Conservation (phyloP, 2,329 filamentous ascomycete species). For the Podosphaera xanthii region DNA sequence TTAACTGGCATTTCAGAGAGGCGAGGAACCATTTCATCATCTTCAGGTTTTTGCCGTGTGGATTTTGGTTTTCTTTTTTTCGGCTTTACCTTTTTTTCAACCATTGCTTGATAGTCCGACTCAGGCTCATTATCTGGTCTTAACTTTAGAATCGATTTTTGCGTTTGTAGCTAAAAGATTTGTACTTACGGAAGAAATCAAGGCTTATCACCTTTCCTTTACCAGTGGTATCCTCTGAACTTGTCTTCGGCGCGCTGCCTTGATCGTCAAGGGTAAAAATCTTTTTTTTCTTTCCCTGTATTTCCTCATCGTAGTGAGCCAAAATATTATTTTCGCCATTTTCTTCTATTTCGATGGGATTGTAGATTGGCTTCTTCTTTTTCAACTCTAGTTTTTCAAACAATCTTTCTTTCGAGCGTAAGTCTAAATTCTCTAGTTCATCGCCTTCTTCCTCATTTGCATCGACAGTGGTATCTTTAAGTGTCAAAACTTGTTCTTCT, state of each 20-base stretch:
- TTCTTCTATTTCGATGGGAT: conserved; percentile 51
- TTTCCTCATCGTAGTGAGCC: conserved; percentile 88
- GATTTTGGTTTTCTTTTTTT: conserved; percentile 77
- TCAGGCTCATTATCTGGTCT: conserved; percentile 34
- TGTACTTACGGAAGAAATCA: conserved; percentile 37
- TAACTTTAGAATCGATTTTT: conserved; percentile 12
- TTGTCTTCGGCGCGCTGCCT: conserved; percentile 28
- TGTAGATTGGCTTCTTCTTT: conserved; percentile 75
- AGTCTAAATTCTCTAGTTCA: conserved; percentile 57
- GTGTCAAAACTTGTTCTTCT: conserved; percentile 71
- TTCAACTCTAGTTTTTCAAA: conserved; percentile 62
- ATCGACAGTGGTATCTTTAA: conserved; percentile 81
- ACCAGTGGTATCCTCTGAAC: conserved; percentile 30
- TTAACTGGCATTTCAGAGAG: conserved; percentile 16
- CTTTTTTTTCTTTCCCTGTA: conserved; percentile 72
- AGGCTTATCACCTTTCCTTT: conserved; percentile 51
- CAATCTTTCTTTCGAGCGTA: conserved; percentile 50
- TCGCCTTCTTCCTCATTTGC: conserved; percentile 72
- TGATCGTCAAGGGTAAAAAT: conserved; percentile 66
- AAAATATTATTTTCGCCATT: conserved; percentile 45
- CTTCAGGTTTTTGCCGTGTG: conserved; percentile 44
- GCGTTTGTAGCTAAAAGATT: not conserved
- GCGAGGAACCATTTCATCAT: conserved; percentile 33
- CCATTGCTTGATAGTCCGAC: conserved; percentile 75
- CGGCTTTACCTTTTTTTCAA: conserved; percentile 80